Percentiles rank a stretch among this genome's conserved stretches.
phyloP scores from a whole-genome alignment of 345 rosid genomes.

The Brassica cretica region DNA sequence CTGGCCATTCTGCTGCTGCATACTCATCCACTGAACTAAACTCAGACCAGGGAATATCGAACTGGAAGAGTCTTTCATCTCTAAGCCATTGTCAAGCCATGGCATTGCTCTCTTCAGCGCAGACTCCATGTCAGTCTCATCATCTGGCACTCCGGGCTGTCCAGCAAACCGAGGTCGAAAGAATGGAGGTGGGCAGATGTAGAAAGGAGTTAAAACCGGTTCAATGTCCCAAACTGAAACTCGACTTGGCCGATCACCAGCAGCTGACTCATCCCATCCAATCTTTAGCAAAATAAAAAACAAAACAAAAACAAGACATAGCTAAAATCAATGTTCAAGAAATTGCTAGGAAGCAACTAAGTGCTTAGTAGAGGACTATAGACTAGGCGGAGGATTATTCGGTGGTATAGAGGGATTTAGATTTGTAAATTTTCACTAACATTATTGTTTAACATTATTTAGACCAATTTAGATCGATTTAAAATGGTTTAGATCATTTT shows the following conservation, averaged over 20 bases:
- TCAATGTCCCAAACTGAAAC: conserved; percentile 97
- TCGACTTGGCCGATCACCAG: conserved; percentile 78
- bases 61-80: conserved; percentile 68
- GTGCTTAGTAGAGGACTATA: no score
- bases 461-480: no score
- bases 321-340: background rate
- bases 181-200: conserved; percentile 88
- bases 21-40: conserved; percentile 89
- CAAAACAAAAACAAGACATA: background rate
- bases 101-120: conserved; percentile 84
- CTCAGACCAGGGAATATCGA: conserved; percentile 63
- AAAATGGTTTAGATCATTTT: no score
- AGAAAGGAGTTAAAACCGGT: conserved; percentile 90
- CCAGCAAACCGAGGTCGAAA: conserved; percentile 79
- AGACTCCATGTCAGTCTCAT: conserved; percentile 74
- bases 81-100: conserved; percentile 77
- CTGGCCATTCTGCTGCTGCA: conserved; percentile 78
- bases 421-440: no score
- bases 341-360: no score
- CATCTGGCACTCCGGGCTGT: conserved; percentile 83
- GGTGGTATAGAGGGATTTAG: no score
- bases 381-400: no score
- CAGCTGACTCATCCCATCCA: conserved; percentile 98
- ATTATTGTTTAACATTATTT: no score
- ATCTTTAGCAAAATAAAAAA: conserved; percentile 44